These are phyloP conservation scores for Arthrobotrys megalospora DNA, from an alignment of 2,329 filamentous ascomycete species.

Conservation along the genomic window DNA sequence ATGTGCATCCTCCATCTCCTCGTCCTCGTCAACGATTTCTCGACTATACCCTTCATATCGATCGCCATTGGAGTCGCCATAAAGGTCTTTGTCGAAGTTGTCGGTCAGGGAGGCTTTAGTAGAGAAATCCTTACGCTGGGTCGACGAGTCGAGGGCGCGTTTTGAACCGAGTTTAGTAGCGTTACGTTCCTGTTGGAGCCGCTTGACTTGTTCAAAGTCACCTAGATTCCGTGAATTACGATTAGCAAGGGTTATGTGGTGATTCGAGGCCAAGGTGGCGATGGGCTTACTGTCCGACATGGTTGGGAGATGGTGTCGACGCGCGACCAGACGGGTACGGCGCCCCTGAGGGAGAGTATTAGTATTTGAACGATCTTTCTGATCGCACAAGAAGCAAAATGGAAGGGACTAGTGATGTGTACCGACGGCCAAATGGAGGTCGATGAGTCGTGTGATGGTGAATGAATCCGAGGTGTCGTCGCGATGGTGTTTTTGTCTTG, in stretches of 20 bases:
- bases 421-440: constrained; percentile 38
- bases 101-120: constrained; percentile 94
- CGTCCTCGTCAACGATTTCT: constrained; percentile 86
- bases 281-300: constrained; percentile 56
- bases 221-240: constrained; percentile 68
- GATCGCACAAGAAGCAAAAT: constrained; percentile 17
- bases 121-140: constrained; percentile 84
- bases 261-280: constrained; percentile 1
- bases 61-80: constrained; percentile 81
- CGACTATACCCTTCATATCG: constrained; percentile 91
- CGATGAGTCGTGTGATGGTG: constrained; percentile 39
- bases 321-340: constrained; percentile 42
- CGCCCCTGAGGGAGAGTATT: constrained; percentile 47
- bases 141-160: constrained; percentile 82
- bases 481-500: constrained; percentile 45
- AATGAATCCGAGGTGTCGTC: constrained; percentile 28
- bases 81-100: constrained; percentile 87
- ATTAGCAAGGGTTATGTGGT: constrained; percentile 33
- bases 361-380: constrained; percentile 28
- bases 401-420: constrained; percentile 33
- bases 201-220: constrained; percentile 89
- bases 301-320: constrained; percentile 29
- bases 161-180: constrained; percentile 79
- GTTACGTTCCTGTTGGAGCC: constrained; percentile 93
- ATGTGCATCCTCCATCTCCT: constrained; percentile 81